A percentile compares a stretch with the other conserved stretches of the same genome.
Conservation (phyloP, 768 basidiomycete species). For the Mycena rosella region DNA sequence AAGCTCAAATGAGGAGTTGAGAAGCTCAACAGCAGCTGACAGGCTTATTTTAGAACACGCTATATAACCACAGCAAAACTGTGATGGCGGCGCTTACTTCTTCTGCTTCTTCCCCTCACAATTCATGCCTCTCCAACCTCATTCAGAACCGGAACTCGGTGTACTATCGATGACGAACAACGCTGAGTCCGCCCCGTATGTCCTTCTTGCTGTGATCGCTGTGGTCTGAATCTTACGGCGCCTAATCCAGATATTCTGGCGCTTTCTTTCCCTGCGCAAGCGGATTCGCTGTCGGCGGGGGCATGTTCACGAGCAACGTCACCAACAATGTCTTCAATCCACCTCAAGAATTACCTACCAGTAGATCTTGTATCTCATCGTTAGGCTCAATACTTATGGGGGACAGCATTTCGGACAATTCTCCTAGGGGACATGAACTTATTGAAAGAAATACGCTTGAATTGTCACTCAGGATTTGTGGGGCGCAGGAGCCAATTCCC, state of each 20-base stretch:
- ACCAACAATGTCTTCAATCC: too few relatives aligned
- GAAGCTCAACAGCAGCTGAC: too few relatives aligned
- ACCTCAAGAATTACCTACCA: too few relatives aligned
- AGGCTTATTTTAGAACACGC: background rate
- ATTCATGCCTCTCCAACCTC: background rate
- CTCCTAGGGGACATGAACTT: conserved; percentile 1
- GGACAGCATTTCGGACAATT: background rate
- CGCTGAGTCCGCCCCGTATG: background rate
- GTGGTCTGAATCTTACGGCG: background rate
- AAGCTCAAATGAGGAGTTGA: too few relatives aligned
- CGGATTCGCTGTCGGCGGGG: background rate
- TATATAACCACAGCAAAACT: background rate
- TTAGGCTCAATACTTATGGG: too few relatives aligned
- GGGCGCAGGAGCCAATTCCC: background rate
- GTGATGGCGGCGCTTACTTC: background rate
- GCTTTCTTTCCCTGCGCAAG: background rate
- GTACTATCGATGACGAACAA: background rate
- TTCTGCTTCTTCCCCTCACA: background rate
- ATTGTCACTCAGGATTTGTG: background rate
- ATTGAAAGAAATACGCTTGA: background rate
- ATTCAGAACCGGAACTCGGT: background rate
- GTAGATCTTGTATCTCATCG: too few relatives aligned
- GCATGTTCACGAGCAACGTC: conserved; percentile 4
- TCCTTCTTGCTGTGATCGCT: too few relatives aligned
- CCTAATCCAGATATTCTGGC: background rate